phyloP scores from a whole-genome alignment of 345 rosid species.

The Eucalyptus paniculata region DNA sequence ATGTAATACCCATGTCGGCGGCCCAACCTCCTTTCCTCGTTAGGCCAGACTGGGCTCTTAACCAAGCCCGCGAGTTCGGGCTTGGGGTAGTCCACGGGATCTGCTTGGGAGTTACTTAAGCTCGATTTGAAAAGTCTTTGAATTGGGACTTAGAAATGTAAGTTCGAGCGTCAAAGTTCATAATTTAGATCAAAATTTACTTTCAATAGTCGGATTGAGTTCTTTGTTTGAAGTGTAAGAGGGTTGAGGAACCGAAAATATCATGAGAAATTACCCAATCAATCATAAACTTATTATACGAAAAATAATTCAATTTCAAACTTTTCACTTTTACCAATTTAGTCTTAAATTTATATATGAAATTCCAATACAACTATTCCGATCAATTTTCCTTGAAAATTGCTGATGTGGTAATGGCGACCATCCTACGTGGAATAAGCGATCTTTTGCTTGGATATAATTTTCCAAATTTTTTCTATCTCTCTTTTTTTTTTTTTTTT shows the following conservation, averaged over 20 bases:
- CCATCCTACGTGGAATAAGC: not conserved
- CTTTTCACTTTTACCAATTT: not conserved
- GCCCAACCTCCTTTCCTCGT: not conserved
- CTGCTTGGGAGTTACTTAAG: not conserved
- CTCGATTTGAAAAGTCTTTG: not conserved
- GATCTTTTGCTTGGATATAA: not conserved
- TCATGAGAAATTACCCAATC: not conserved
- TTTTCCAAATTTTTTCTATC: not conserved
- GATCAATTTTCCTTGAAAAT: not conserved
- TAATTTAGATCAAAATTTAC: not conserved
- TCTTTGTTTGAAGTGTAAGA: not conserved
- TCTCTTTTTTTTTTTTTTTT: not conserved
- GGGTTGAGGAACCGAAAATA: not conserved
- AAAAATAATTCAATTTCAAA: not conserved
- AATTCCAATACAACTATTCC: not conserved
- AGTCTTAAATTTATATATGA: not conserved
- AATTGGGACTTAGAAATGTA: not conserved
- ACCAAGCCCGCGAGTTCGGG: not conserved
- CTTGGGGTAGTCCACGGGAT: not conserved
- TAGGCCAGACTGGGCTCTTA: not conserved
- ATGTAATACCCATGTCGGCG: not conserved
- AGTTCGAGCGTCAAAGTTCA: not conserved
- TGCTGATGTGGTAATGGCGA: rapidly evolving
- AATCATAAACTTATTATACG: not conserved
- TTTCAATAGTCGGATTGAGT: not conserved